phyloP scores from a whole-genome alignment of 495 filamentous ascomycete genomes.

The Podospora tetraspora region DNA sequence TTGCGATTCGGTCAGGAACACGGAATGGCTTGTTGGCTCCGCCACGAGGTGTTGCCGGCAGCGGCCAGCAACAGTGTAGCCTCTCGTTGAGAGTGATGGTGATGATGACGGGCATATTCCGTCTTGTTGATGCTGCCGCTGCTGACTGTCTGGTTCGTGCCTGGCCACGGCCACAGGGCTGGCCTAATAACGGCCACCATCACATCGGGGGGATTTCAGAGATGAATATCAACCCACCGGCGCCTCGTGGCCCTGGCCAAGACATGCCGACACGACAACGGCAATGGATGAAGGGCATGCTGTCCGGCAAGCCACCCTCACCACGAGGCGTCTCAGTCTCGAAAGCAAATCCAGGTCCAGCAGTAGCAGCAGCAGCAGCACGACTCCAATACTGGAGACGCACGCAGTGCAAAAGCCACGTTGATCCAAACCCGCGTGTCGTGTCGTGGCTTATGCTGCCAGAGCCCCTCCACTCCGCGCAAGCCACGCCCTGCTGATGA shows the following conservation, averaged over 20 bases:
- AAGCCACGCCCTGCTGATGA: neutral
- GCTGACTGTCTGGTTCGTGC: neutral
- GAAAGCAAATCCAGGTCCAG: neutral
- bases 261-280: neutral
- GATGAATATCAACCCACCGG: neutral
- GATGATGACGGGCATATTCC: neutral
- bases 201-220: neutral
- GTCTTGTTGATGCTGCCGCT: neutral
- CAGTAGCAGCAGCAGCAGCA: neutral
- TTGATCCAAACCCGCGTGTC: neutral
- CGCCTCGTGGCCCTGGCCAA: neutral
- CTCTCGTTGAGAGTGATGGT: neutral
- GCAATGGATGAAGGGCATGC: neutral
- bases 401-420: neutral
- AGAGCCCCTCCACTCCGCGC: neutral
- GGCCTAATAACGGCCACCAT: neutral
- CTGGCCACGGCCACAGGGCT: neutral
- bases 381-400: neutral
- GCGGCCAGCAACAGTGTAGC: no score
- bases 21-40: neutral
- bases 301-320: neutral
- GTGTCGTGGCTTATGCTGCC: neutral
- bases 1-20: neutral
- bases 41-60: neutral
- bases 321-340: neutral